Percentiles rank a stretch among this genome's conserved stretches.
phyloP scores from a whole-genome alignment of 805 yeast genomes.

The Candida lessepsii region DNA sequence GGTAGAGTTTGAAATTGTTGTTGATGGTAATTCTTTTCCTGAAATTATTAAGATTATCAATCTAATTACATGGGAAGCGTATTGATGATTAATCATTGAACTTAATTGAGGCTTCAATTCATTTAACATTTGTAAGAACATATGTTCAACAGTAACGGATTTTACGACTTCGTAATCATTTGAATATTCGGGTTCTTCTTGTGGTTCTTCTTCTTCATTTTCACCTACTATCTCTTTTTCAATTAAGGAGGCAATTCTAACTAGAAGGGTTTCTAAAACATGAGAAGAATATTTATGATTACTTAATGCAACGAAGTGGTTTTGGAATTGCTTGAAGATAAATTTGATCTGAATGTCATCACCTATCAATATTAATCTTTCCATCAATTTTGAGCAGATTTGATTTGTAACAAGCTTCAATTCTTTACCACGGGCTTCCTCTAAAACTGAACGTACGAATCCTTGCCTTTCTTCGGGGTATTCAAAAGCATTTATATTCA shows the following conservation, averaged over 20 bases:
- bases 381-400: constrained; percentile 90
- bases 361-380: constrained; percentile 72
- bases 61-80: constrained; percentile 86
- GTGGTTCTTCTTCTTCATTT: constrained; percentile 34
- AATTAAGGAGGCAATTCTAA: constrained; percentile 67
- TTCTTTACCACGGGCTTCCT: constrained; percentile 86
- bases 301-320: constrained; percentile 73
- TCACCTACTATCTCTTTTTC: constrained; percentile 65
- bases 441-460: constrained; percentile 75
- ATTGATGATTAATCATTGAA: constrained; percentile 67
- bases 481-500: constrained; percentile 77
- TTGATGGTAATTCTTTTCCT: constrained; percentile 76
- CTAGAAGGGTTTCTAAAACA: constrained; percentile 82
- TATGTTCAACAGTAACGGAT: constrained; percentile 59
- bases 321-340: constrained; percentile 64
- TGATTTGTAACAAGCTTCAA: constrained; percentile 90
- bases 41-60: constrained; percentile 66
- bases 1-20: constrained; percentile 65
- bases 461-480: constrained; percentile 67
- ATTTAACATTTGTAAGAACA: constrained; percentile 61
- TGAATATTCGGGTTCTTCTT: constrained; percentile 25
- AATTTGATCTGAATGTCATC: constrained; percentile 62
- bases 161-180: constrained; percentile 33
- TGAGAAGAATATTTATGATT: constrained; percentile 93
- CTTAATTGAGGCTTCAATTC: constrained; percentile 62